Percentiles rank a stretch among this genome's conserved stretches.
Conservation (phyloP, 2,329 filamentous ascomycete genomes). For the Aspergillus fischeri region DNA sequence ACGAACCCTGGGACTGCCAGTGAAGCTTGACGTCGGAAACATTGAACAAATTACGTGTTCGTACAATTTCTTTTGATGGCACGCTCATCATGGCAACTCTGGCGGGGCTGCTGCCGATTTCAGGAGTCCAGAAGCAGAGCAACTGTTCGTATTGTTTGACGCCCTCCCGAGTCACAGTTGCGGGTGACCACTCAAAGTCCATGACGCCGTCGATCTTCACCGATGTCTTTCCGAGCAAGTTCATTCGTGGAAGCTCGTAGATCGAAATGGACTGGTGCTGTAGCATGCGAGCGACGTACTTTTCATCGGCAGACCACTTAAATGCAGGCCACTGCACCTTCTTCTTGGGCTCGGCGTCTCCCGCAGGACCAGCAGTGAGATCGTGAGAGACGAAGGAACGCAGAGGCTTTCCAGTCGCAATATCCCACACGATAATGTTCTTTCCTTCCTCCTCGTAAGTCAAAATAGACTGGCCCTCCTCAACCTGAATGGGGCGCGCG, state of each 20-base stretch:
- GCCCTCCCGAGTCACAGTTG: conserved; percentile 74
- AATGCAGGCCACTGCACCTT: conserved; percentile 98
- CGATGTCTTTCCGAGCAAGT: conserved; percentile 80
- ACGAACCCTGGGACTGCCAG: conserved; percentile 93
- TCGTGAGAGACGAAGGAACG: conserved; percentile 93
- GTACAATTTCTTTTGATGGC: conserved; percentile 88
- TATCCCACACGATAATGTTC: conserved; percentile 99
- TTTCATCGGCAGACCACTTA: conserved; percentile 98
- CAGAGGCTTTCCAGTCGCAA: conserved; percentile 81
- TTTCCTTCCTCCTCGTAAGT: conserved; percentile 94
- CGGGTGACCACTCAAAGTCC: conserved; percentile 97
- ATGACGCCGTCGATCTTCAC: conserved; percentile 96
- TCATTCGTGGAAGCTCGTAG: conserved; percentile 86
- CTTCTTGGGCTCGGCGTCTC: conserved; percentile 69
- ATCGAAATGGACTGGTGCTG: conserved; percentile 85
- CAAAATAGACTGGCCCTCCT: conserved; percentile 80
- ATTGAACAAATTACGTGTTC: conserved; percentile 95
- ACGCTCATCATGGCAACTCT: conserved; percentile 96
- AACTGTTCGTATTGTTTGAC: conserved; percentile 92
- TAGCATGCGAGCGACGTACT: conserved; percentile 89
- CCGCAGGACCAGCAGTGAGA: conserved; percentile 50
- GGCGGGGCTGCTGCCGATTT: conserved; percentile 95
- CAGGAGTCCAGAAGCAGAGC: conserved; percentile 97
- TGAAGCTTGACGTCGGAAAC: conserved; percentile 96
- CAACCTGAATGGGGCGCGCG: conserved; percentile 84